These are phyloP conservation scores for Boletus vermiculosoides DNA, from an alignment of 768 basidiomycete species.

Conservation along the genomic window DNA sequence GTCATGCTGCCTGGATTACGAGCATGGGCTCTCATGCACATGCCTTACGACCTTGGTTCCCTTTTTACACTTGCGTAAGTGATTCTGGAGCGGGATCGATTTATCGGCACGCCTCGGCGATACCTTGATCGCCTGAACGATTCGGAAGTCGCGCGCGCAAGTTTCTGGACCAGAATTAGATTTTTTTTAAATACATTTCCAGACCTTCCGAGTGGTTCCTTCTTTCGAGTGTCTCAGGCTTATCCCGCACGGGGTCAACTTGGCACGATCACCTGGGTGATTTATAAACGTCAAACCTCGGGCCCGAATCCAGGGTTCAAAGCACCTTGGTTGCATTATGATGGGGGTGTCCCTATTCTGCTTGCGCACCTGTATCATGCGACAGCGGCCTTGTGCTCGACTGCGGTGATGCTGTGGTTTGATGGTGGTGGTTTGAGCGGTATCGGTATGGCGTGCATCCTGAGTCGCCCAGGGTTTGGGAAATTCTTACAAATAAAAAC, in stretches of 20 bases:
- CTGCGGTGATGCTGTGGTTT: constrained; percentile 7
- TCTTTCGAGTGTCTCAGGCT: constrained; percentile 2
- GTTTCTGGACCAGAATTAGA: constrained; percentile 7
- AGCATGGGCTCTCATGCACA: neutral
- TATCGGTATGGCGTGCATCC: constrained; percentile 5
- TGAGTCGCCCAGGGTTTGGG: constrained; percentile 7
- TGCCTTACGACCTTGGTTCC: neutral
- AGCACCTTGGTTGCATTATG: neutral
- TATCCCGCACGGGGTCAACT: constrained; percentile 1
- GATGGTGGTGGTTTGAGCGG: neutral
- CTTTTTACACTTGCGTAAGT: constrained; percentile 8
- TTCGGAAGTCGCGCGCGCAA: neutral
- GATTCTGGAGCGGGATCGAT: neutral
- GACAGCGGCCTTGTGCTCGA: constrained; percentile 4
- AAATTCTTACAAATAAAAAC: constrained; percentile 11
- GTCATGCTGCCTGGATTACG: neutral
- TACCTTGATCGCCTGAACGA: neutral
- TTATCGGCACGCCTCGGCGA: constrained; percentile 18
- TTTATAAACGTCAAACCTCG: constrained; percentile 3
- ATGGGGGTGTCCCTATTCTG: neutral
- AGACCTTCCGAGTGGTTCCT: neutral
- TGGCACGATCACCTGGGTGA: neutral
- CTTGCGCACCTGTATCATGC: neutral
- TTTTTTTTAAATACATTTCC: constrained; percentile 7
- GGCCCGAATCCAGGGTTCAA: constrained; percentile 7